phyloP scores from a whole-genome alignment of 2,329 filamentous ascomycete species.

The Drechslerella coelobrocha region DNA sequence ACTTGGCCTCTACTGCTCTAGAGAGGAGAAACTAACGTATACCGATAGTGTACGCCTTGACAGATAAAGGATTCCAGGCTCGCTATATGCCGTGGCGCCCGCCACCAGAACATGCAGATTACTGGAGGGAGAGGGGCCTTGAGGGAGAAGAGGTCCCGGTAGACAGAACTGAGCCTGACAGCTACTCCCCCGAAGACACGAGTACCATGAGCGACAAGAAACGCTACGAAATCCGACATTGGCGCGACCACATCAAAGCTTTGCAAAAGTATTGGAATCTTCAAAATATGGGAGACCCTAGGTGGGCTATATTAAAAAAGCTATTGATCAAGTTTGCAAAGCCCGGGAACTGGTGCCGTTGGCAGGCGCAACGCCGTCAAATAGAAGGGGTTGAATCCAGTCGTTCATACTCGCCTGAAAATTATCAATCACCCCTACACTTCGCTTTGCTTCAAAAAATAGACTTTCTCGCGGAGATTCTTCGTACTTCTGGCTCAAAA shows the following conservation, averaged over 20 bases:
- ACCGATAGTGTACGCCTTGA: slow-evolving; percentile 8
- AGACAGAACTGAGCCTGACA: not conserved
- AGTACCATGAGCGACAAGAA: not conserved
- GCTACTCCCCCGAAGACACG: too few species aligned
- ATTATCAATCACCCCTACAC: slow-evolving; percentile 3
- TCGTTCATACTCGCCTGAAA: not conserved
- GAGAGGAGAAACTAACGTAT: too few species aligned
- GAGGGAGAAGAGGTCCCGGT: not conserved
- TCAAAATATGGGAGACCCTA: not conserved
- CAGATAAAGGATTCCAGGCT: slow-evolving; percentile 6
- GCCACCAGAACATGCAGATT: slow-evolving; percentile 1
- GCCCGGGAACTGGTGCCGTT: slow-evolving; percentile 17
- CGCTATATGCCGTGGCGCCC: slow-evolving; percentile 3
- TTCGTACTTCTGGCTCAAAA: not conserved
- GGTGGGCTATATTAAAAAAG: slow-evolving; percentile 4
- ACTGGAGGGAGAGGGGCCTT: not conserved
- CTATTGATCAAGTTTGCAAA: slow-evolving; percentile 15
- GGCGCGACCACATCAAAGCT: slow-evolving; percentile 14
- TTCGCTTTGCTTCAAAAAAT: not conserved
- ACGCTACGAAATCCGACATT: slow-evolving; percentile 22
- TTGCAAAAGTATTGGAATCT: slow-evolving; percentile 7
- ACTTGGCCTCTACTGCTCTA: too few species aligned
- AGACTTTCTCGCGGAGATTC: slow-evolving; percentile 5
- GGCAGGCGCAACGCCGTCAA: not conserved
- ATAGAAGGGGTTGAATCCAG: not conserved